Evolutionary conservation across 306 rosid genomes (phyloP).

Genomic region (Malus orientalis): DNA sequence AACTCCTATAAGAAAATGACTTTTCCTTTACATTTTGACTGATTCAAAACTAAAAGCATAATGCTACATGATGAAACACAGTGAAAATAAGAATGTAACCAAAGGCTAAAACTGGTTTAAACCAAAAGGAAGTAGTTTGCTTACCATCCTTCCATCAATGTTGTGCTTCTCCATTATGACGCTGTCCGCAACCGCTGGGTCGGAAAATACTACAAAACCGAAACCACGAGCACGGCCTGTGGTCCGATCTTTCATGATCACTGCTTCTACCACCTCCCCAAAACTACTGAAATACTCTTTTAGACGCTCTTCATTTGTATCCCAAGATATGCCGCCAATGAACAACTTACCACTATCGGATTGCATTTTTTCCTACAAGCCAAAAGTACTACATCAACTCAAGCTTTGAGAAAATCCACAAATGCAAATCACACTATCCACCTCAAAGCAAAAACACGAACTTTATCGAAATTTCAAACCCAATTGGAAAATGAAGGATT

Average conservation of each 20-base stretch:
- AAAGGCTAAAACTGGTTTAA: constrained; percentile 16
- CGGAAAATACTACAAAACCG: constrained; percentile 85
- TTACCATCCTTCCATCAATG: constrained; percentile 96
- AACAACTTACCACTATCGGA: constrained; percentile 91
- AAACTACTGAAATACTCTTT: constrained; percentile 76
- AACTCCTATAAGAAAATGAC: constrained; percentile 4
- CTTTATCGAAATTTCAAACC: constrained; percentile 3
- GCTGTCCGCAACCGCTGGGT: constrained; percentile 68
- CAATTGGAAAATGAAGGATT: constrained; percentile 5
- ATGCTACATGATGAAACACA: not conserved
- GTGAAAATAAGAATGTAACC: constrained; percentile 4
- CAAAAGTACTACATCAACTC: constrained; percentile 25
- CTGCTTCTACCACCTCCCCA: constrained; percentile 95
- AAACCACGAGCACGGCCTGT: constrained; percentile 98
- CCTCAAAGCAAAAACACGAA: constrained; percentile 6
- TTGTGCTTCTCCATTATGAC: constrained; percentile 88
- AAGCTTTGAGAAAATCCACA: constrained; percentile 18
- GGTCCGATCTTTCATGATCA: constrained; percentile 99
- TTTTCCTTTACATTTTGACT: not conserved
- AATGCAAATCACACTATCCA: constrained; percentile 29
- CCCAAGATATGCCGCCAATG: constrained; percentile 98
- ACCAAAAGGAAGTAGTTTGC: not conserved
- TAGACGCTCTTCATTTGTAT: constrained; percentile 94
- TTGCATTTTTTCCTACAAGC: constrained; percentile 84
- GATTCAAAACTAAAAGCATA: constrained; percentile 18